phyloP scores from a whole-genome alignment of 352 stramenopile genomes.

The Pythium volutum region DNA sequence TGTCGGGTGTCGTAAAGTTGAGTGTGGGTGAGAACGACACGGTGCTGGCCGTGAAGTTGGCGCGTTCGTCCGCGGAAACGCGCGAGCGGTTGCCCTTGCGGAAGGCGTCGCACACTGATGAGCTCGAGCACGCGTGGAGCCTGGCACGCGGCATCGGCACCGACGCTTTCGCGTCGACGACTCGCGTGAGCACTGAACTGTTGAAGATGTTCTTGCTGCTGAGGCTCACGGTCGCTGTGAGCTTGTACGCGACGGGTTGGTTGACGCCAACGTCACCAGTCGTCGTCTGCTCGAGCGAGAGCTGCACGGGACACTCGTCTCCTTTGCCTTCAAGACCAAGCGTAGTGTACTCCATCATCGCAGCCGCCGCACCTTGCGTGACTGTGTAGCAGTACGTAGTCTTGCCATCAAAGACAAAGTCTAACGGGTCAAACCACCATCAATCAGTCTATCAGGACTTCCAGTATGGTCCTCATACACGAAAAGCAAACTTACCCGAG shows the following conservation, averaged over 20 bases:
- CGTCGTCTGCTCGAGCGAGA: slow-evolving; percentile 2
- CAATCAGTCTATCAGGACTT: background rate
- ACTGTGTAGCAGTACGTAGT: slow-evolving; percentile 8
- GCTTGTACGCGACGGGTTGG: background rate
- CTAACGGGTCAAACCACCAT: background rate
- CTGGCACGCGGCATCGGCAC: slow-evolving; percentile 5
- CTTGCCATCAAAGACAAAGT: slow-evolving; percentile 10
- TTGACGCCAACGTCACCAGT: background rate
- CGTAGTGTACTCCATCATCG: background rate
- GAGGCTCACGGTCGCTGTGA: slow-evolving; percentile 4
- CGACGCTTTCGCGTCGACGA: background rate
- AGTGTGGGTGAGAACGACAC: background rate
- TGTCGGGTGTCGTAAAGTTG: slow-evolving; percentile 5
- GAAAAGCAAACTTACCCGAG: background rate
- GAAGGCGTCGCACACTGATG: slow-evolving; percentile 9
- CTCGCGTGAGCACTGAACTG: background rate
- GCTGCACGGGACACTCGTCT: slow-evolving; percentile 3
- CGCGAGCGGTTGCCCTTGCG: slow-evolving; percentile 6
- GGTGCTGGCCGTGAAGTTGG: slow-evolving; percentile 4
- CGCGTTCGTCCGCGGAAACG: background rate
- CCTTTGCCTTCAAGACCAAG: background rate
- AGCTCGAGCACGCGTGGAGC: slow-evolving; percentile 3
- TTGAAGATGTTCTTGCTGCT: slow-evolving; percentile 12
- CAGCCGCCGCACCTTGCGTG: background rate
- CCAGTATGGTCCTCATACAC: too few species aligned